These are phyloP conservation scores for Aspergillus sp. DNA, from an alignment of 2,329 filamentous ascomycete genomes.

Conservation along the genomic window DNA sequence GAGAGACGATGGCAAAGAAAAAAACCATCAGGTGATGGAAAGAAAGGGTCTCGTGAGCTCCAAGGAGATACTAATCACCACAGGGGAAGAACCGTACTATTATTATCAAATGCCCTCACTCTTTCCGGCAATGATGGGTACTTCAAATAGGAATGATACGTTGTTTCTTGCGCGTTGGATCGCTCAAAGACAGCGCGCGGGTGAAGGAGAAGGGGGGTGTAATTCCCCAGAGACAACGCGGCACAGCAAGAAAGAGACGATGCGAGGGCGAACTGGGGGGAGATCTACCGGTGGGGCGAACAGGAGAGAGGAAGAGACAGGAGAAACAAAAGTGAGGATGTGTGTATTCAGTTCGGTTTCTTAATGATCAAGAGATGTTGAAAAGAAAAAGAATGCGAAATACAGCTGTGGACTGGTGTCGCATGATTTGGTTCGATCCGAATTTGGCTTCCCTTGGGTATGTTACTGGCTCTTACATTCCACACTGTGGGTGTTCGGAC, in stretches of 20 bases:
- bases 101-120: too few relatives aligned
- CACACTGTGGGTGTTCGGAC: too few relatives aligned
- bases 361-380: too few relatives aligned
- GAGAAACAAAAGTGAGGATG: too few relatives aligned
- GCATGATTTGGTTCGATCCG: background rate
- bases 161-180: too few relatives aligned
- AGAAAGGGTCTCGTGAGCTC: too few relatives aligned
- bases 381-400: background rate
- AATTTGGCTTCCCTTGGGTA: background rate
- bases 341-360: too few relatives aligned
- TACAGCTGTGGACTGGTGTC: background rate
- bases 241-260: background rate
- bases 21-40: background rate
- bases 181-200: background rate
- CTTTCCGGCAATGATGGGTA: too few relatives aligned
- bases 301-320: background rate
- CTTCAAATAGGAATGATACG: too few relatives aligned
- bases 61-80: background rate
- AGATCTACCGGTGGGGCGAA: conserved; percentile 6
- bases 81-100: background rate
- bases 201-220: background rate
- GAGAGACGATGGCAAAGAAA: background rate
- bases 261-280: conserved; percentile 4
- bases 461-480: too few relatives aligned
- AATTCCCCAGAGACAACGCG: background rate